A percentile compares a stretch with the other conserved stretches of the same genome.
These are phyloP conservation scores for Didymella exigua DNA, from an alignment of 2,329 filamentous ascomycete genomes.

Conservation along the genomic window DNA sequence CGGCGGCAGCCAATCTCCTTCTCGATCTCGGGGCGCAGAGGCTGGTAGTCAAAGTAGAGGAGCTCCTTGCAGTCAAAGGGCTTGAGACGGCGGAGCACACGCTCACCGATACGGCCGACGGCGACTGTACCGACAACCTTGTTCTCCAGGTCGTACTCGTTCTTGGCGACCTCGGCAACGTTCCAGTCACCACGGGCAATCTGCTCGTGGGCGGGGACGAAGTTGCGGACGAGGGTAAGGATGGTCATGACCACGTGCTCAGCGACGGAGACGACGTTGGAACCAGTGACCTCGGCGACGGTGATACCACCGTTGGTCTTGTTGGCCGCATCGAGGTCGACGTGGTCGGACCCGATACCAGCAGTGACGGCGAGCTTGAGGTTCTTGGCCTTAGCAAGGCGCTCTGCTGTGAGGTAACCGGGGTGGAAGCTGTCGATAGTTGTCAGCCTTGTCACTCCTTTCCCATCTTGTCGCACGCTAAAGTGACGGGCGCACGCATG, in stretches of 20 bases:
- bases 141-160: conserved; percentile 95
- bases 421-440: conserved; percentile 81
- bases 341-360: conserved; percentile 97
- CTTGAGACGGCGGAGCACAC: conserved; percentile 93
- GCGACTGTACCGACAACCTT: conserved; percentile 98
- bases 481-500: conserved; percentile 17
- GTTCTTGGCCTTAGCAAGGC: conserved; percentile 97
- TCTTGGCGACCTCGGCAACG: conserved; percentile 94
- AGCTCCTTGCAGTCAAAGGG: conserved; percentile 99
- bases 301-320: conserved; percentile 97
- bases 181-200: conserved; percentile 90
- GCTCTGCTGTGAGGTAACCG: conserved; percentile 95
- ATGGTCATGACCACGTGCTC: conserved; percentile 99
- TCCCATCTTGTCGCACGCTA: conserved; percentile 5
- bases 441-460: conserved; percentile 9
- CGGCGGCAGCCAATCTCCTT: conserved; percentile 94
- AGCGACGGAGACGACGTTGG: conserved; percentile 97
- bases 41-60: conserved; percentile 99
- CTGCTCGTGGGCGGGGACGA: conserved; percentile 95
- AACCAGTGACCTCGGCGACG: conserved; percentile 96
- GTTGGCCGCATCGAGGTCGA: conserved; percentile 96
- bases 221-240: conserved; percentile 94
- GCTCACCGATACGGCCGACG: conserved; percentile 96
- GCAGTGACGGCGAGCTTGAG: conserved; percentile 97
- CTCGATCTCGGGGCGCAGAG: conserved; percentile 81